Evolutionary conservation across 2,329 filamentous ascomycete species (phyloP), one percentile per base, ranked within the genome.

Genomic region (Pyrenophora seminiperda): DNA sequence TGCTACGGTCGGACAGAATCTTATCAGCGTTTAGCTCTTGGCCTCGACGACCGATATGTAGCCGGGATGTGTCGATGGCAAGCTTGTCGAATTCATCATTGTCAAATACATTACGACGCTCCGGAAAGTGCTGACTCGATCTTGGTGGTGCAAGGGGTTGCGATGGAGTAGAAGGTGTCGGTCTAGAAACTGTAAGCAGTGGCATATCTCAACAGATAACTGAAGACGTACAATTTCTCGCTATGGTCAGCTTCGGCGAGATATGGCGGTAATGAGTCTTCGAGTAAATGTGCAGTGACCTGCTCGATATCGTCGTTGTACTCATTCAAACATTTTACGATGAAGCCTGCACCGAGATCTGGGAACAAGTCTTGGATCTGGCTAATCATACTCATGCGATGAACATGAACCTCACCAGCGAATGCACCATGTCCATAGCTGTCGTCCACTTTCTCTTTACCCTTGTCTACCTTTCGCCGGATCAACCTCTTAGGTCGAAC

Each of bases 321-420:
- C 67, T 90, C 85, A 62, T 93, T 88, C 18, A 97, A 79, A 7
- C 96, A 80, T 62, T 83, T 88, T 14, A 89, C 81, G 13, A 97
- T 78, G 67, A 96, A 97, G 0, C 82, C 89, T 3, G 89, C 87
- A 4, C 92, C 91, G 7, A 97, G 78, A 55, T 96, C 85, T 0
- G 93, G 91, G 66, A 97, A 97, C 0, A 97, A 79, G 67, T 99
- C 93, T 67, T 96, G 91, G n/a, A 99, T 81, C 70, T 95, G 90
- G 0, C 88, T 88, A 42, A 97, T 85, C 40, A 93, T 83, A 62
- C 88, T 92, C 83, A 95, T 88, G 33, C 81, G 86, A 72, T 96
- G 91, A 17, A 93, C 76, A 65, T 94, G 90, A 27, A 92, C 77
- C 34, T 80, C 77, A 7, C 73, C 74, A 41, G 45, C 44, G 30